Evolutionary conservation across 129 eudicot species (phyloP).

Genomic region (Erigeron canadensis): DNA sequence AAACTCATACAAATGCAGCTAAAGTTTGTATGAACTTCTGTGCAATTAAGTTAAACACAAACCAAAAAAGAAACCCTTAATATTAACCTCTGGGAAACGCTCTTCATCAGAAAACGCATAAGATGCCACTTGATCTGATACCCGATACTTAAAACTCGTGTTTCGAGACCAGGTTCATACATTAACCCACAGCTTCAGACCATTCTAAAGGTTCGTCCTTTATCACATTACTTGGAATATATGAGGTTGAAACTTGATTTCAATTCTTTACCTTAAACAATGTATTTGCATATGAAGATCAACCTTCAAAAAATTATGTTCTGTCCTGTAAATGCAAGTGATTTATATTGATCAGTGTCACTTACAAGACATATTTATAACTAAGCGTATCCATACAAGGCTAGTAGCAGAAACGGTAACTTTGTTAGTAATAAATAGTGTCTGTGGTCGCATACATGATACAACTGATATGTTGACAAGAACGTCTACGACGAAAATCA

Average conservation of each 20-base stretch:
- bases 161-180: conserved; percentile 7
- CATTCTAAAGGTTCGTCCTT: conserved; percentile 26
- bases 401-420: too few relatives aligned
- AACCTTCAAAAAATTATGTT: not conserved
- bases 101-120: conserved; percentile 19
- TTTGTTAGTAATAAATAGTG: too few relatives aligned
- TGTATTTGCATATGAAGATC: not conserved
- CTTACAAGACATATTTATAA: conserved; percentile 3
- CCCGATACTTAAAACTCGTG: conserved; percentile 14
- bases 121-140: conserved; percentile 10
- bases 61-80: conserved; percentile 8
- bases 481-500: too few relatives aligned
- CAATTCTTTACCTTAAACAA: conserved; percentile 15
- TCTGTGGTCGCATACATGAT: too few relatives aligned
- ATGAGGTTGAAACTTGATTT: conserved; percentile 20
- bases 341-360: conserved; percentile 16
- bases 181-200: conserved; percentile 19
- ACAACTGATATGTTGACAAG: too few relatives aligned
- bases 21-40: conserved; percentile 24
- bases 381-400: too few relatives aligned
- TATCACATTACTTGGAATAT: conserved; percentile 18
- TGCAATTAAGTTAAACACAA: conserved; percentile 18
- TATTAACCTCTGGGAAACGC: not conserved
- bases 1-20: conserved; percentile 25
- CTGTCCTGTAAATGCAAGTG: conserved; percentile 14